These are phyloP conservation scores for Stephanodiscus minutulus DNA, from an alignment of 108 stramenopile genomes.

Conservation along the genomic window DNA sequence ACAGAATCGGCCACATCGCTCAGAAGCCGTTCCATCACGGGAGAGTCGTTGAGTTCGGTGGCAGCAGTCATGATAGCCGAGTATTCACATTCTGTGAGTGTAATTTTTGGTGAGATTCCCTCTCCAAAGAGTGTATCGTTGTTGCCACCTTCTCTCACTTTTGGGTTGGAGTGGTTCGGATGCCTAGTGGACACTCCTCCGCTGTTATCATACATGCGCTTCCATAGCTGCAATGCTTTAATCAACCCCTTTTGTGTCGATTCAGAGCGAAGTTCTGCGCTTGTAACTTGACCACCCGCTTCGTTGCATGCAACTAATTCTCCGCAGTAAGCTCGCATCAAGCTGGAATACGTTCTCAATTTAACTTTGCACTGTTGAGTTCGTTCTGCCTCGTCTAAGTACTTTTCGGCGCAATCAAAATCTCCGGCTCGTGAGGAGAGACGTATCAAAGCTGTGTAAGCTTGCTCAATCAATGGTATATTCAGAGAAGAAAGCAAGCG, in stretches of 20 bases:
- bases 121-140: slow-evolving; percentile 36
- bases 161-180: slow-evolving; percentile 4
- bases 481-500: slow-evolving; percentile 58
- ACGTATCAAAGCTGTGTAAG: slow-evolving; percentile 81
- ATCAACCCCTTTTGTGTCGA: slow-evolving; percentile 35
- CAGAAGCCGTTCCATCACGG: slow-evolving; percentile 65
- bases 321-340: slow-evolving; percentile 69
- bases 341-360: slow-evolving; percentile 71
- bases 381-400: slow-evolving; percentile 64
- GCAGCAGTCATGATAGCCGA: slow-evolving; percentile 63
- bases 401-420: slow-evolving; percentile 50
- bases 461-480: slow-evolving; percentile 77
- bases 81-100: slow-evolving; percentile 74
- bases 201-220: slow-evolving; percentile 50
- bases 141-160: slow-evolving; percentile 1
- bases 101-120: slow-evolving; percentile 47
- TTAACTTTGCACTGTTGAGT: slow-evolving; percentile 75
- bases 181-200: slow-evolving; percentile 29
- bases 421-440: slow-evolving; percentile 59
- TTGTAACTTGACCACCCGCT: background rate
- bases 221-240: slow-evolving; percentile 67
- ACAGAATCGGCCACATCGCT: slow-evolving; percentile 80
- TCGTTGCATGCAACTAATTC: slow-evolving; percentile 24
- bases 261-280: background rate
- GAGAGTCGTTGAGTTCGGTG: slow-evolving; percentile 41